Conservation (phyloP, 2,329 filamentous ascomycete species). For the Neofusicoccum ribis region DNA sequence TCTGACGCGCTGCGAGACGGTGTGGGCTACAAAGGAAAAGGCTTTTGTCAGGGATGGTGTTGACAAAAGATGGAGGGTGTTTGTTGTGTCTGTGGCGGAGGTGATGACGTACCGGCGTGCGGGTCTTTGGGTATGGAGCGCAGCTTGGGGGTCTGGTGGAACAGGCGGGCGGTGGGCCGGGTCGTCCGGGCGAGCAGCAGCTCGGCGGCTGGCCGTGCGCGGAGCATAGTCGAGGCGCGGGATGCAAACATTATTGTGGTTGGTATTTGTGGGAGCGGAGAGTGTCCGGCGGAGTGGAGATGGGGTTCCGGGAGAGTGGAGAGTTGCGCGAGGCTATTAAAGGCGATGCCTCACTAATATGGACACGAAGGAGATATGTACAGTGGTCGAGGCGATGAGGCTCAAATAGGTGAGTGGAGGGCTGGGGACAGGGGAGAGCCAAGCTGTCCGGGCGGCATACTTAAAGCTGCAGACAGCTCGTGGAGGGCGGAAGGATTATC, state of each 20-base stretch:
- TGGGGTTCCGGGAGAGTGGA: background rate
- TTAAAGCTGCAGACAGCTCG: background rate
- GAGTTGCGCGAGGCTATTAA: background rate
- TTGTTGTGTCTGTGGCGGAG: too few species aligned
- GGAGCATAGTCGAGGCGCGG: constrained; percentile 6
- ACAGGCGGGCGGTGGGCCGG: constrained; percentile 1
- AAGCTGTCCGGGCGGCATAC: background rate
- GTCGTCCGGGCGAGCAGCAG: background rate
- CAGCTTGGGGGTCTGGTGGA: background rate
- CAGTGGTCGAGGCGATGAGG: background rate
- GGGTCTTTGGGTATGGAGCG: background rate
- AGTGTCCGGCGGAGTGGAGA: background rate
- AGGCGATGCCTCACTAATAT: background rate
- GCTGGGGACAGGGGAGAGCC: background rate
- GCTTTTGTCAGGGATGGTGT: background rate
- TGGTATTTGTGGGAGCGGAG: background rate
- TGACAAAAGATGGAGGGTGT: background rate
- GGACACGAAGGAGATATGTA: constrained; percentile 9
- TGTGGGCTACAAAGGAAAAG: background rate
- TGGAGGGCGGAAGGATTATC: background rate
- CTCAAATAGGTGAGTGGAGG: background rate
- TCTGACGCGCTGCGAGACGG: constrained; percentile 11
- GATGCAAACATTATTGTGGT: constrained; percentile 2
- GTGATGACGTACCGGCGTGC: background rate
- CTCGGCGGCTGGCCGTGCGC: constrained; percentile 9